Percentiles rank a stretch among this genome's conserved stretches.
These are phyloP conservation scores for Phaffomyces antillensis DNA, from an alignment of 805 yeast species.

Conservation along the genomic window DNA sequence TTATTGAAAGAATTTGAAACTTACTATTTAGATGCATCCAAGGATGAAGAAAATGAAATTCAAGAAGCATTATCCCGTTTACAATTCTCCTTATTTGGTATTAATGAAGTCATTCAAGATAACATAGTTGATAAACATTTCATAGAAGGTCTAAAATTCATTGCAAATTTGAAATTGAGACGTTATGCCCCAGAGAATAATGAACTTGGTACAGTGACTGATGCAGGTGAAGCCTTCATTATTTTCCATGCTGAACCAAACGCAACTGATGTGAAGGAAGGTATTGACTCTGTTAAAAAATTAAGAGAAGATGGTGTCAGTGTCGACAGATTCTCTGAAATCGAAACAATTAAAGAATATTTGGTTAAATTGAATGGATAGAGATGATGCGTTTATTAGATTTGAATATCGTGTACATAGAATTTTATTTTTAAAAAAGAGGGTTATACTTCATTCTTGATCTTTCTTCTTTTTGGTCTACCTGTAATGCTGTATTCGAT, in stretches of 20 bases:
- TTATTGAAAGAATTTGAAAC: slow-evolving; percentile 52
- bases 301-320: slow-evolving; percentile 36
- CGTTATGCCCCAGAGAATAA: slow-evolving; percentile 36
- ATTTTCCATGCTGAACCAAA: slow-evolving; percentile 40
- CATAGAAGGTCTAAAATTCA: slow-evolving; percentile 57
- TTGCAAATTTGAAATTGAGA: slow-evolving; percentile 61
- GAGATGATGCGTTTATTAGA: neutral
- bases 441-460: slow-evolving; percentile 2
- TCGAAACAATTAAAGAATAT: slow-evolving; percentile 27
- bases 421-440: neutral
- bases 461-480: slow-evolving; percentile 23
- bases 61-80: slow-evolving; percentile 70
- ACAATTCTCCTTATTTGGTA: slow-evolving; percentile 81
- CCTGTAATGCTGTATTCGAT: slow-evolving; percentile 22
- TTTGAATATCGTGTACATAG: slow-evolving; percentile 4
- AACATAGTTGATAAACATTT: slow-evolving; percentile 53
- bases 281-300: slow-evolving; percentile 34
- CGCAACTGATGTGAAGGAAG: slow-evolving; percentile 32
- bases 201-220: slow-evolving; percentile 22
- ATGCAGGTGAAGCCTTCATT: slow-evolving; percentile 39
- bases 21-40: slow-evolving; percentile 49
- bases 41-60: slow-evolving; percentile 48
- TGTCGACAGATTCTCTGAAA: slow-evolving; percentile 28
- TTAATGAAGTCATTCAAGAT: slow-evolving; percentile 57
- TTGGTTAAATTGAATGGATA: slow-evolving; percentile 12